These are phyloP conservation scores for Glycine tomentella DNA, from an alignment of 306 rosid genomes.

Conservation along the genomic window DNA sequence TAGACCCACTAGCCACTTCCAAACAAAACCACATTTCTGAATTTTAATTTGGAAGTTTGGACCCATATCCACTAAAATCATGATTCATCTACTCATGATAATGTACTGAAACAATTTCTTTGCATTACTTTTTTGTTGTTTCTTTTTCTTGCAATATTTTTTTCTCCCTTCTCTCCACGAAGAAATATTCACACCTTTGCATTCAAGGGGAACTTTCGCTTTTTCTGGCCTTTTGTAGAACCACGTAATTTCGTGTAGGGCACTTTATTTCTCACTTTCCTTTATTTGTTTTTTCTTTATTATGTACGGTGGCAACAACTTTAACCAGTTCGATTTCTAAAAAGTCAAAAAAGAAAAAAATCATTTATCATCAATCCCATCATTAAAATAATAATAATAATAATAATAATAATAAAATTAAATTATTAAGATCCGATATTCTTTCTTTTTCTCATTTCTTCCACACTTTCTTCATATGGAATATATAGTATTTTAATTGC, in stretches of 20 bases:
- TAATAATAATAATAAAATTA: no score
- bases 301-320: conserved; percentile 45
- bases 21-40: conserved; percentile 61
- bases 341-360: conserved; percentile 48
- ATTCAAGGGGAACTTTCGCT: conserved; percentile 65
- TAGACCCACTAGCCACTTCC: conserved; percentile 70
- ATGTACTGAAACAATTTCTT: conserved; percentile 51
- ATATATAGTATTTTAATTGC: background rate
- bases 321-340: conserved; percentile 48
- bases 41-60: conserved; percentile 50
- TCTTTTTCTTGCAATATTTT: conserved; percentile 38
- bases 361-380: background rate
- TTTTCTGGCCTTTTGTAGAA: conserved; percentile 65
- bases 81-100: conserved; percentile 55
- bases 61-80: conserved; percentile 60
- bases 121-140: conserved; percentile 46
- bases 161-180: conserved; percentile 14
- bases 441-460: background rate
- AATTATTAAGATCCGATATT: background rate
- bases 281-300: conserved; percentile 28
- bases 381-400: no score
- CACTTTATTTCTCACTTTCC: conserved; percentile 50
- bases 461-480: background rate
- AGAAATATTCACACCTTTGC: conserved; percentile 47
- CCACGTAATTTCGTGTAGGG: conserved; percentile 58